phyloP scores from a whole-genome alignment of 257 asterid species.

The Penstemon barbatus region DNA sequence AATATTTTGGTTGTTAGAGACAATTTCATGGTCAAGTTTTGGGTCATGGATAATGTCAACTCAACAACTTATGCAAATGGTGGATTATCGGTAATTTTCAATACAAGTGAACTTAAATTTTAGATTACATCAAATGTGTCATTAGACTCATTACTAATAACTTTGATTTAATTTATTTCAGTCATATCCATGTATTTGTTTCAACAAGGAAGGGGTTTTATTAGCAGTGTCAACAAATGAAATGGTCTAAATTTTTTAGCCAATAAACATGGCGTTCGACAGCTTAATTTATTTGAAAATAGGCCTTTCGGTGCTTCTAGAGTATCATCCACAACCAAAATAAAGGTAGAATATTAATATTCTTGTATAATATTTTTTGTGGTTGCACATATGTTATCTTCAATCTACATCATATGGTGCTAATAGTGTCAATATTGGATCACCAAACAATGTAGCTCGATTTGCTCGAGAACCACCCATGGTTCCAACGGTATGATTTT shows the following conservation, averaged over 20 bases:
- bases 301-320: constrained; percentile 57
- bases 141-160: background rate
- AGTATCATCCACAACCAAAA: constrained; percentile 38
- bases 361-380: background rate
- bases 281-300: constrained; percentile 47
- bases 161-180: constrained; percentile 25
- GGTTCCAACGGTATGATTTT: constrained; percentile 45
- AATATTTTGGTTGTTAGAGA: constrained; percentile 64
- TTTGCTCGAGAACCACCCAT: constrained; percentile 44
- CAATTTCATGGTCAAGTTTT: constrained; percentile 54
- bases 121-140: background rate
- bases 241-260: constrained; percentile 62
- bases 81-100: constrained; percentile 51
- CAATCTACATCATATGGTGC: constrained; percentile 53
- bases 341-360: constrained; percentile 36
- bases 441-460: constrained; percentile 48
- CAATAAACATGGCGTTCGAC: constrained; percentile 53
- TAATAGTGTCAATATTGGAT: constrained; percentile 39
- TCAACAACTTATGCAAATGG: constrained; percentile 61
- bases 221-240: constrained; percentile 70
- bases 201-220: constrained; percentile 58
- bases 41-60: constrained; percentile 63
- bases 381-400: constrained; percentile 3
- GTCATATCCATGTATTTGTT: constrained; percentile 67
- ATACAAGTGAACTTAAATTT: background rate